Conservation (phyloP, 169 alveolate species). For the Eimeria sp. region DNA sequence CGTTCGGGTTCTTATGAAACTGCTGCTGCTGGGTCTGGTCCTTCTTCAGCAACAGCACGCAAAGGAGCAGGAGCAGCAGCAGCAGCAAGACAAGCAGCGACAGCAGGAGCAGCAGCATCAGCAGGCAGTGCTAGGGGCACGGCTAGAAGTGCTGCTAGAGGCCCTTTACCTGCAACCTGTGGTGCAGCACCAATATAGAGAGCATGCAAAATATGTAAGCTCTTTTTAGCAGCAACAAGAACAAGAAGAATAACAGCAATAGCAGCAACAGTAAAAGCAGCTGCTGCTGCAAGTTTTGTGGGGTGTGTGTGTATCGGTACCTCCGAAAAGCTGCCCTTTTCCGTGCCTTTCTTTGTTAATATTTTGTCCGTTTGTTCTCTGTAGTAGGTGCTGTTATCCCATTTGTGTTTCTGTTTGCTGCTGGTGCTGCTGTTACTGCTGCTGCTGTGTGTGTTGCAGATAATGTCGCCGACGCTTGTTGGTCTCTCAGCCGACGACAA, state of each 20-base stretch:
- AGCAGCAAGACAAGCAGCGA: constrained; percentile 32
- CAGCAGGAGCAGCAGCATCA: not conserved
- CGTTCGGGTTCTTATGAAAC: constrained; percentile 53
- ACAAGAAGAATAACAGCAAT: not conserved
- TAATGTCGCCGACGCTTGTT: constrained; percentile 42
- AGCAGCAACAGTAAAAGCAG: not conserved
- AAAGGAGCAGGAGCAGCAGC: not conserved
- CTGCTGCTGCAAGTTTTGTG: not conserved
- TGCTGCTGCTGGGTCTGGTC: constrained; percentile 50
- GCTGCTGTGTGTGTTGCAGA: constrained; percentile 24
- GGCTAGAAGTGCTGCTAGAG: constrained; percentile 56
- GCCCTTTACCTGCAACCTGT: constrained; percentile 71
- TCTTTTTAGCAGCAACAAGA: not conserved
- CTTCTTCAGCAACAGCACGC: constrained; percentile 14
- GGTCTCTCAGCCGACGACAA: constrained; percentile 49
- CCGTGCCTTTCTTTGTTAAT: too few species aligned
- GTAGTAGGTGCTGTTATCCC: not conserved
- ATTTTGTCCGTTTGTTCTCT: not conserved
- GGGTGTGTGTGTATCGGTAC: too few species aligned
- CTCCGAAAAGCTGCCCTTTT: not conserved
- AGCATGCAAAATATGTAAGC: constrained; percentile 42
- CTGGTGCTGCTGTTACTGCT: not conserved
- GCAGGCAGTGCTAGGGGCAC: not conserved
- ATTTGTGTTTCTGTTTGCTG: constrained; percentile 15
- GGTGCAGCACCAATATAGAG: constrained; percentile 46